Base-by-base conservation (phyloP, 345 rosid species). In the Hibiscus syriacus region DNA sequence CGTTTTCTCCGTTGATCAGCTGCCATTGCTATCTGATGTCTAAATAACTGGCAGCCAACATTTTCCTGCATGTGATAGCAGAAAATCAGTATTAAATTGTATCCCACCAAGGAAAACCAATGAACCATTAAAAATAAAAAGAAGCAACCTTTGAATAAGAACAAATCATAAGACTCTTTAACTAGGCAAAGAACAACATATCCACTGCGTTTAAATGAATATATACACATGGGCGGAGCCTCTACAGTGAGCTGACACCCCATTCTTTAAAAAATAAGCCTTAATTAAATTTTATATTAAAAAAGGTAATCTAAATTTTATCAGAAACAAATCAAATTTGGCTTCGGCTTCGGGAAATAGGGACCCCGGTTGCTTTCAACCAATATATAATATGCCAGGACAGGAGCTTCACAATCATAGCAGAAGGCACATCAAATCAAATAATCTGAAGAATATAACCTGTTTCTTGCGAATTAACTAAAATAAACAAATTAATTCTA, bases 1-100 rank as follows among this genome's bases (percentile, higher is more conserved):
- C 94, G 76, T 59, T 88, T 94, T 73, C 87, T 89, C 70, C 85
- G 77, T 78, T 92, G 97, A 81, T 86, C 86, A 79, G 96, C 97
- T 23, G 84, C 99, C 99, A 94, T 94, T 64, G 61, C 69, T 69
- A 73, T 36, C 55, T 65, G 68, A 45, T 30, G 23, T 76, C 68
- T 72, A 72, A 65, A 77, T 10, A 34, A 78, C 22, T 58, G 74
- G 74, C 41, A 34, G 59, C 64, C 16, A 67, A 16, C 55, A 62
- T 52, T 41, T 29, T 63, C 64, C 57, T 69, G 66, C 83, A 68
- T 27, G 64, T 19, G 67, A 72, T 55, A 68, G 26, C 80, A 68
- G 71, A 54, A 70, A 70, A 53, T 50, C 26, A 70, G 12, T 45
- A 66, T 14, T 58, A 13, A 38, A 74, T 39, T 22, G 34, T 19